These are phyloP conservation scores for Hypericum perforatum DNA, from an alignment of 345 rosid genomes.

Conservation along the genomic window DNA sequence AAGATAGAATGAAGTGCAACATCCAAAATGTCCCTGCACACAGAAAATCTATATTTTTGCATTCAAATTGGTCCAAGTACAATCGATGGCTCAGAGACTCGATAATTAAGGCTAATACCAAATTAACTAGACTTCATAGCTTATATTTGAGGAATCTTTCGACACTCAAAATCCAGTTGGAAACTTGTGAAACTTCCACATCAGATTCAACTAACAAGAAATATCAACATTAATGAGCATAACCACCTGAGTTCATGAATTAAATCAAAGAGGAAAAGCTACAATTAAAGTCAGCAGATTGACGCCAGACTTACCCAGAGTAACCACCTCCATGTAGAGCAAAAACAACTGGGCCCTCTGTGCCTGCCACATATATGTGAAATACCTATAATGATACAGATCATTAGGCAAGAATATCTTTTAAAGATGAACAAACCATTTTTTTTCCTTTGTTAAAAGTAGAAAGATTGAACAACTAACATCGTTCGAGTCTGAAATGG, in stretches of 20 bases:
- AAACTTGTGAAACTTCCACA: no score
- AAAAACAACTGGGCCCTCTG: conserved; percentile 79
- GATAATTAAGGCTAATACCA: no score
- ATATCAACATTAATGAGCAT: no score
- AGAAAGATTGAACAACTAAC: conserved; percentile 31
- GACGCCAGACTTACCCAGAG: conserved; percentile 48
- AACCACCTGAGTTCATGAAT: not conserved
- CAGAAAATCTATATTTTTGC: no score
- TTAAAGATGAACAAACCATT: not conserved
- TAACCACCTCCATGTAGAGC: conserved; percentile 95
- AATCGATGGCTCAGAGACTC: no score
- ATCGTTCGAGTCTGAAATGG: conserved; percentile 53
- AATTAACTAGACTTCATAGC: no score
- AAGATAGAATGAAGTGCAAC: no score
- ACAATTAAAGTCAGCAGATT: not conserved
- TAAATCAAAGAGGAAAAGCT: not conserved
- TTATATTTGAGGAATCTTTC: no score
- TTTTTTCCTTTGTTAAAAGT: not conserved
- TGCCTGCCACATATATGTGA: conserved; percentile 86
- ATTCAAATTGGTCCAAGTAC: no score
- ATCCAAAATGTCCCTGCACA: no score
- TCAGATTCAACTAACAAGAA: no score
- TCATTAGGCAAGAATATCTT: conserved; percentile 14
- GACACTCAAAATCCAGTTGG: no score
- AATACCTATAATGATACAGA: conserved; percentile 54